phyloP scores from a whole-genome alignment of 2,329 filamentous ascomycete genomes.

The Leptodontidium sp. region DNA sequence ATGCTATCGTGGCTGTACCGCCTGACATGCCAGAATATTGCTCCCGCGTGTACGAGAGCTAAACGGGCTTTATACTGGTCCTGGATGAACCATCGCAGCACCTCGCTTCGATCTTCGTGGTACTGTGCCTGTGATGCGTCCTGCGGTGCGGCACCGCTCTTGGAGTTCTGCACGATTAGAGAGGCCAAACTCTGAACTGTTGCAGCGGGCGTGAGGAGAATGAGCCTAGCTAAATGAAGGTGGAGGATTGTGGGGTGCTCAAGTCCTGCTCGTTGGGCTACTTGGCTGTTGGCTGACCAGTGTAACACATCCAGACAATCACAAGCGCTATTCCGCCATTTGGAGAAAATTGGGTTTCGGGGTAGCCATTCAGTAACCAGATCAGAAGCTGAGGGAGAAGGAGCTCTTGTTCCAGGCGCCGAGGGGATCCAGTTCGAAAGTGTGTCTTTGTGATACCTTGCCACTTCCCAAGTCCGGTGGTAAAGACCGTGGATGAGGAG shows the following conservation, averaged over 20 bases:
- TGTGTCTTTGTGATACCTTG: slow-evolving; percentile 17
- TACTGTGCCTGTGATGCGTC: slow-evolving; percentile 31
- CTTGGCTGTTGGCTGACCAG: slow-evolving; percentile 62
- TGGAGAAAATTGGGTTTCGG: slow-evolving; percentile 39
- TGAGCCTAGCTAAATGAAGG: slow-evolving; percentile 61
- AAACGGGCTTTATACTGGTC: slow-evolving; percentile 56
- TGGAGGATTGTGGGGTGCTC: slow-evolving; percentile 64
- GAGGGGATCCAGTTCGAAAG: slow-evolving; percentile 38
- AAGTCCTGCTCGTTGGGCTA: slow-evolving; percentile 56
- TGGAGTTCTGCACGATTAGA: slow-evolving; percentile 31
- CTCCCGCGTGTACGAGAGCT: slow-evolving; percentile 54
- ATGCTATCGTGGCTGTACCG: slow-evolving; percentile 53
- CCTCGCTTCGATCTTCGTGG: slow-evolving; percentile 17
- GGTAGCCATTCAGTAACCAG: slow-evolving; percentile 25
- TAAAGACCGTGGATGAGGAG: slow-evolving; percentile 19
- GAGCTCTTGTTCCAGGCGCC: not conserved
- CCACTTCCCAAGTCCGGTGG: slow-evolving; percentile 16
- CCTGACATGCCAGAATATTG: slow-evolving; percentile 56
- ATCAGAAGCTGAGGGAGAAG: not conserved
- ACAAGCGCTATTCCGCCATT: slow-evolving; percentile 55
- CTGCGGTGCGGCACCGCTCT: not conserved
- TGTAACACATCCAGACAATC: slow-evolving; percentile 63
- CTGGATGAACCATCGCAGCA: slow-evolving; percentile 31
- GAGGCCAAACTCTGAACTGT: slow-evolving; percentile 24
- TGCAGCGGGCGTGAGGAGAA: slow-evolving; percentile 51